phyloP scores from a whole-genome alignment of 768 basidiomycete species.

The Hemileccinum rubropunctum region DNA sequence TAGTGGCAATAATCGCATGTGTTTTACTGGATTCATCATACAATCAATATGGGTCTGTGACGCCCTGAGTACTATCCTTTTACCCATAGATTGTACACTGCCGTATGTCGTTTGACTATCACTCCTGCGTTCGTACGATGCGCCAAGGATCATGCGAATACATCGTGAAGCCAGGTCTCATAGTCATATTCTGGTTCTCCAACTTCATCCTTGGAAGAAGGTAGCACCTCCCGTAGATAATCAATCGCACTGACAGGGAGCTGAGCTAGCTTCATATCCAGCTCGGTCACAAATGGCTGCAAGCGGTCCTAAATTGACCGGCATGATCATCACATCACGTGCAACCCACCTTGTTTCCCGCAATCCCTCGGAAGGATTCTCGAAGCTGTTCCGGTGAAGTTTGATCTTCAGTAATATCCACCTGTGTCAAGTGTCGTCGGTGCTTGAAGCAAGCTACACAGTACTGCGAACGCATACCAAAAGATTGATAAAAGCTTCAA shows the following conservation, averaged over 20 bases:
- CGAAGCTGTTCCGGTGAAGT: slow-evolving; percentile 89
- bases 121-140: too few relatives aligned
- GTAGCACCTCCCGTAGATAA: slow-evolving; percentile 84
- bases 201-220: slow-evolving; percentile 46
- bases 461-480: slow-evolving; percentile 49
- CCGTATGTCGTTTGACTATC: neutral
- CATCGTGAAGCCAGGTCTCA: slow-evolving; percentile 76
- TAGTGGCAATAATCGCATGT: slow-evolving; percentile 22
- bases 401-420: slow-evolving; percentile 94
- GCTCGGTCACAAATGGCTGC: slow-evolving; percentile 89
- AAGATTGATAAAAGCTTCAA: slow-evolving; percentile 92
- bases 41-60: neutral
- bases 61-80: too few relatives aligned
- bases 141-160: slow-evolving; percentile 53
- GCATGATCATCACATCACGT: neutral
- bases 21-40: slow-evolving; percentile 14
- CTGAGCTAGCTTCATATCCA: slow-evolving; percentile 84
- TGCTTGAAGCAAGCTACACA: neutral
- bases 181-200: slow-evolving; percentile 78
- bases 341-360: slow-evolving; percentile 73
- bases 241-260: slow-evolving; percentile 73
- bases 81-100: neutral
- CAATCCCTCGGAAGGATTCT: slow-evolving; percentile 90
- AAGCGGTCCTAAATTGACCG: slow-evolving; percentile 5
- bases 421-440: slow-evolving; percentile 43